Evolutionary conservation across 2,329 filamentous ascomycete genomes (phyloP).

Genomic region (Allantophomopsis cytisporea): DNA sequence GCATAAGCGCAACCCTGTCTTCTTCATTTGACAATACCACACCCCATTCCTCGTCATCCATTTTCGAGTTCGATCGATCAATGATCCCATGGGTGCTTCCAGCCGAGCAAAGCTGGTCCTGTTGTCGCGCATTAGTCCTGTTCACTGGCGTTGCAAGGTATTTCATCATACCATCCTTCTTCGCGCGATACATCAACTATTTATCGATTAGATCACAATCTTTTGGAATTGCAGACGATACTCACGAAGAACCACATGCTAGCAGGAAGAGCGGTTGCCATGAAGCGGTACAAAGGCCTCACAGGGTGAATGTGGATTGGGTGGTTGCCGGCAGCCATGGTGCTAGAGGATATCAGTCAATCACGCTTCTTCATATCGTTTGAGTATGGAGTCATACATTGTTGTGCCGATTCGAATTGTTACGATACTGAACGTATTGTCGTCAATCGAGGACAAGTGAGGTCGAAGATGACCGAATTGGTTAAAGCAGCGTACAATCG

Average conservation of each 20-base stretch:
- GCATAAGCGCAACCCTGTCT: no score
- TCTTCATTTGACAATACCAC: no score
- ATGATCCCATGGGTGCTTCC: slow-evolving; percentile 96
- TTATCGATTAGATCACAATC: slow-evolving; percentile 5
- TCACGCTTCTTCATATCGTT: no score
- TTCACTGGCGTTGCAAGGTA: background rate
- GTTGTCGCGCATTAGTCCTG: background rate
- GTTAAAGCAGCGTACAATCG: no score
- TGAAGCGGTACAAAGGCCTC: slow-evolving; percentile 66
- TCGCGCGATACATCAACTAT: slow-evolving; percentile 89
- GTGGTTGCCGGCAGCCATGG: slow-evolving; percentile 23
- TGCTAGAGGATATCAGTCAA: no score
- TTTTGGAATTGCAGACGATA: slow-evolving; percentile 8
- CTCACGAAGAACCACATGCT: slow-evolving; percentile 99
- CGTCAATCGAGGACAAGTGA: no score
- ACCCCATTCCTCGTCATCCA: no score
- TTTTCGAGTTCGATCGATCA: slow-evolving; percentile 25
- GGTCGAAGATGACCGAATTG: no score
- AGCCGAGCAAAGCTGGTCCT: slow-evolving; percentile 71
- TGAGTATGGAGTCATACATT: no score
- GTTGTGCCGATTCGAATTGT: no score
- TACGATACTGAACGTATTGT: no score
- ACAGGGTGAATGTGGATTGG: slow-evolving; percentile 44
- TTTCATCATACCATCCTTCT: slow-evolving; percentile 66
- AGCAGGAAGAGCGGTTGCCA: slow-evolving; percentile 76